Evolutionary conservation across 2,329 filamentous ascomycete genomes (phyloP).

Genomic region (Corniculantispora saksenae): DNA sequence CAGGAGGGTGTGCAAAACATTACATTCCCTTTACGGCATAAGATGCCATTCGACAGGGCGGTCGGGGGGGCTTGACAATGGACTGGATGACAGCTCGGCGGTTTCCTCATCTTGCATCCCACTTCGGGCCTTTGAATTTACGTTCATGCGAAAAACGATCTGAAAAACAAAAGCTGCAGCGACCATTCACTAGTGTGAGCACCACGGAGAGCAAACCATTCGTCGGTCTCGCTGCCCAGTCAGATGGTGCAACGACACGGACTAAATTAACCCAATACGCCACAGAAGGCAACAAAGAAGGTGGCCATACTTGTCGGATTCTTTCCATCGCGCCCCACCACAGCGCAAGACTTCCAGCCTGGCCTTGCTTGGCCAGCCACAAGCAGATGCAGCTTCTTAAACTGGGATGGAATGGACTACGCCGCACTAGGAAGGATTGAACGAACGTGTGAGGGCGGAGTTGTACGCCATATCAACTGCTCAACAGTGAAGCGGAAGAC

Average conservation of each 20-base stretch:
- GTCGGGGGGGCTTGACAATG: neutral
- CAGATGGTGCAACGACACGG: neutral
- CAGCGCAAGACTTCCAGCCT: neutral
- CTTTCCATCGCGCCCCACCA: slow-evolving; percentile 13
- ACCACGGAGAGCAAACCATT: neutral
- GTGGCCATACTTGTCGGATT: neutral
- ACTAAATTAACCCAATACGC: neutral
- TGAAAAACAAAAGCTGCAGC: neutral
- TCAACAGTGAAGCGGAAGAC: neutral
- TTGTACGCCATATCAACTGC: neutral
- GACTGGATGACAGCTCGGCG: neutral
- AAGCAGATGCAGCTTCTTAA: neutral
- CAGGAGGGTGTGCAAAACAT: neutral
- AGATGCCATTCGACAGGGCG: neutral
- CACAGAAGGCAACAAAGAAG: slow-evolving; percentile 1
- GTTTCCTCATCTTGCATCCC: neutral
- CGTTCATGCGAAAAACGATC: neutral
- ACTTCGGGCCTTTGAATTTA: neutral
- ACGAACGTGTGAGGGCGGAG: slow-evolving; percentile 5
- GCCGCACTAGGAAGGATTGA: neutral
- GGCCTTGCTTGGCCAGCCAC: slow-evolving; percentile 4
- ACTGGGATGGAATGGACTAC: neutral
- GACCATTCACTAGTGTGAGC: neutral
- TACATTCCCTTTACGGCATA: neutral
- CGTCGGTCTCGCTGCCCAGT: neutral